phyloP scores from a whole-genome alignment of 495 filamentous ascomycete genomes.

The Aspergillus wentii region DNA sequence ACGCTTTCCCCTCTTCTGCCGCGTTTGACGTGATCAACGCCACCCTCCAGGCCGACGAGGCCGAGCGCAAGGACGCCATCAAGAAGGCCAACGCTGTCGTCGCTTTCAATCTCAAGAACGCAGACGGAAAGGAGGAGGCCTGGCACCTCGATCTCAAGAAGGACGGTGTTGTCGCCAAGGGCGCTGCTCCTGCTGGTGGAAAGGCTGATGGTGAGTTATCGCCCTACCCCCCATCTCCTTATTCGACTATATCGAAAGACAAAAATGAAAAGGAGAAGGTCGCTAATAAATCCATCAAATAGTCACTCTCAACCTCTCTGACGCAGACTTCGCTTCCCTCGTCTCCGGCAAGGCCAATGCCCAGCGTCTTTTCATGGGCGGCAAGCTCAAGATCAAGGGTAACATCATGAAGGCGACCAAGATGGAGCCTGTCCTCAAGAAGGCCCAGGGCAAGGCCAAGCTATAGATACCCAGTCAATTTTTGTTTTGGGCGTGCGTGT shows the following conservation, averaged over 20 bases:
- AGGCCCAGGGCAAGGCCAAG: slow-evolving; percentile 82
- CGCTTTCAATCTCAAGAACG: slow-evolving; percentile 89
- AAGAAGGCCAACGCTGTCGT: slow-evolving; percentile 84
- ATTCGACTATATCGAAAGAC: too few species aligned
- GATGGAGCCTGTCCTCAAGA: slow-evolving; percentile 90
- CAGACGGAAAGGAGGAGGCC: slow-evolving; percentile 65
- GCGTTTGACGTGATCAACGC: slow-evolving; percentile 86
- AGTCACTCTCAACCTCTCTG: slow-evolving; percentile 83
- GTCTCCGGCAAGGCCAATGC: slow-evolving; percentile 88
- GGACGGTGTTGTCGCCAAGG: slow-evolving; percentile 76
- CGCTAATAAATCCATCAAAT: slow-evolving; percentile 5
- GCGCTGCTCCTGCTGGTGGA: slow-evolving; percentile 55
- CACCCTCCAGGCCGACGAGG: slow-evolving; percentile 62
- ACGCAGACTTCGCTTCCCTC: slow-evolving; percentile 79
- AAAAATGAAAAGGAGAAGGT: neutral
- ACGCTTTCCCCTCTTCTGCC: slow-evolving; percentile 81
- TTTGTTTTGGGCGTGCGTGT: too few species aligned
- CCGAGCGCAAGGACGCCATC: slow-evolving; percentile 80
- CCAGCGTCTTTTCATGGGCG: slow-evolving; percentile 92
- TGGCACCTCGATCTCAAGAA: slow-evolving; percentile 97
- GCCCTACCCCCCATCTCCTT: neutral
- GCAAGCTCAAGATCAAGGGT: slow-evolving; percentile 96
- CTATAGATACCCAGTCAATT: slow-evolving; percentile 55
- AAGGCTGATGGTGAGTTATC: slow-evolving; percentile 75
- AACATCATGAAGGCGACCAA: slow-evolving; percentile 99